Percentiles rank a stretch among this genome's conserved stretches.
phyloP scores from a whole-genome alignment of 805 yeast species.

The Ogataea nitratoaversa region DNA sequence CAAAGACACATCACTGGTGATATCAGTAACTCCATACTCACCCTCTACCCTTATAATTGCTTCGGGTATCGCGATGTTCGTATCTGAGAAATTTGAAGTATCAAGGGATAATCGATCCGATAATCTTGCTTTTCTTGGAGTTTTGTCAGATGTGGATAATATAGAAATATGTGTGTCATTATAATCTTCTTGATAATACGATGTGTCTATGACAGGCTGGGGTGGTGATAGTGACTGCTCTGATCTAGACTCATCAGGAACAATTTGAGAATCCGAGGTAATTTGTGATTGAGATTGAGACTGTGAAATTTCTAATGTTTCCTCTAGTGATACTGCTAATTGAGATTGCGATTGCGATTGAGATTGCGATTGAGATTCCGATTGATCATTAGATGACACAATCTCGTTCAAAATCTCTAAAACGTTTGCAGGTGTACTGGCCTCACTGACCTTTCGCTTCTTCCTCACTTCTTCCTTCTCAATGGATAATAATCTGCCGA shows the following conservation, averaged over 20 bases:
- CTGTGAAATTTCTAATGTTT: slow-evolving; percentile 2
- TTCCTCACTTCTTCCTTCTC: slow-evolving; percentile 21
- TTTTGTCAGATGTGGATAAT: slow-evolving; percentile 12
- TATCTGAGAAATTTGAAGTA: slow-evolving; percentile 21
- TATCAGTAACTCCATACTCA: slow-evolving; percentile 18
- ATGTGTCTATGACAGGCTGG: not conserved
- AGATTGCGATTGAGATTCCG: slow-evolving; percentile 4
- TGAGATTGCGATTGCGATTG: slow-evolving; percentile 2
- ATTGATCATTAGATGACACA: slow-evolving; percentile 3
- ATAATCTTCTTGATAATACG: slow-evolving; percentile 5
- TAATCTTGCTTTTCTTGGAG: slow-evolving; percentile 18
- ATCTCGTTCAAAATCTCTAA: slow-evolving; percentile 14
- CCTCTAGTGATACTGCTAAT: not conserved
- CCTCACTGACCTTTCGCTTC: slow-evolving; percentile 11
- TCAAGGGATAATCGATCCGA: slow-evolving; percentile 26
- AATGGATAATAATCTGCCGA: slow-evolving; percentile 28
- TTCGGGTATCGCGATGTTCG: slow-evolving; percentile 32
- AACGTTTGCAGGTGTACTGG: slow-evolving; percentile 3
- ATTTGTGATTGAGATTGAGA: slow-evolving; percentile 2
- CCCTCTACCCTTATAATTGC: slow-evolving; percentile 30
- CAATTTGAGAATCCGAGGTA: too few species aligned
- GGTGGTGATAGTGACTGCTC: not conserved
- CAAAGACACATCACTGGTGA: slow-evolving; percentile 11
- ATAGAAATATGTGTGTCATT: slow-evolving; percentile 3
- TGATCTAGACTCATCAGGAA: not conserved